These are phyloP conservation scores for Allium fistulosum DNA, from an alignment of 106 monocot species.

Conservation along the genomic window DNA sequence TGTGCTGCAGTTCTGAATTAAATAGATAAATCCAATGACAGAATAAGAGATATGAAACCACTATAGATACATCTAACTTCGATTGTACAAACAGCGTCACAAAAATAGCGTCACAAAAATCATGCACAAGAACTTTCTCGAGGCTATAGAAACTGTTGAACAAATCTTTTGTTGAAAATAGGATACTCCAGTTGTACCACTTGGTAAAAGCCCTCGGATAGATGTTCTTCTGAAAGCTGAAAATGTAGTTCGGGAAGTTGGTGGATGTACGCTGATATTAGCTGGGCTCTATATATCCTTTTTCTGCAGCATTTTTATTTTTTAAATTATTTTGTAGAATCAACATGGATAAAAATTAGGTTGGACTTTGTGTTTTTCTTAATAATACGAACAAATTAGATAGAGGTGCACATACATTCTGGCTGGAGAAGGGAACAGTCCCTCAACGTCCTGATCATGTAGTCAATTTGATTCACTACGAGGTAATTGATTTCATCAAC, in stretches of 20 bases:
- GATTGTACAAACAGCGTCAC: no score
- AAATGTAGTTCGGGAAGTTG: constrained; percentile 48
- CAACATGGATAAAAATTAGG: neutral
- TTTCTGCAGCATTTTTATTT: neutral
- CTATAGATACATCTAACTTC: no score
- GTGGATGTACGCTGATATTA: constrained; percentile 77
- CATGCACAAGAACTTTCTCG: no score
- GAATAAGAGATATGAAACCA: no score
- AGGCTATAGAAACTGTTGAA: no score
- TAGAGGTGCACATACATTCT: constrained; percentile 81
- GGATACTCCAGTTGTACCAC: constrained; percentile 69
- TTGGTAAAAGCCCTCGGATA: constrained; percentile 69
- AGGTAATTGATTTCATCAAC: constrained; percentile 27
- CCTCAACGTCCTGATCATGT: constrained; percentile 80
- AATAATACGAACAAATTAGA: constrained; percentile 42
- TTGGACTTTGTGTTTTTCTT: constrained; percentile 19
- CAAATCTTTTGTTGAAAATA: constrained; percentile 10
- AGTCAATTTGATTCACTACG: constrained; percentile 91
- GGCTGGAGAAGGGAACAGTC: constrained; percentile 64
- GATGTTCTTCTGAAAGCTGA: constrained; percentile 89
- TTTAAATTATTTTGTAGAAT: neutral
- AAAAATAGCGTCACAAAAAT: no score
- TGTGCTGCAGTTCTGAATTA: no score
- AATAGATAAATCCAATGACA: no score
- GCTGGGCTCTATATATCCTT: constrained; percentile 99